Conservation (phyloP, 2,329 filamentous ascomycete species). For the Diaporthe sp. region DNA sequence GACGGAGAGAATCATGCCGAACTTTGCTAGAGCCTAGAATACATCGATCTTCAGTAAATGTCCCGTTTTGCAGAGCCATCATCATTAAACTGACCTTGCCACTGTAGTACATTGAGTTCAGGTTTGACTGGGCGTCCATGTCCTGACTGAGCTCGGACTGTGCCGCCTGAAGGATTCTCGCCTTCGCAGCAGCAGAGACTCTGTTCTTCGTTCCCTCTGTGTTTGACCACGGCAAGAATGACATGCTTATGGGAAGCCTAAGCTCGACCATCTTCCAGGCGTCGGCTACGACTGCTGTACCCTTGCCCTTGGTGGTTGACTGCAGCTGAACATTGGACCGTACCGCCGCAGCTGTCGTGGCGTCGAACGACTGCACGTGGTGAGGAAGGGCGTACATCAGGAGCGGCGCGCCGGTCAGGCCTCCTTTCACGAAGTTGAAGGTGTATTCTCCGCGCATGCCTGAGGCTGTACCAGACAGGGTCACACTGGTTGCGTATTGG, state of each 20-base stretch:
- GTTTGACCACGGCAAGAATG: constrained; percentile 84
- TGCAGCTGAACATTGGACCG: constrained; percentile 73
- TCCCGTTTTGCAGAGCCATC: too few species aligned
- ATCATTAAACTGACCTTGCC: constrained; percentile 75
- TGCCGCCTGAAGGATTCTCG: constrained; percentile 73
- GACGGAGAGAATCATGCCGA: constrained; percentile 77
- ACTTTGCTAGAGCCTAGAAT: constrained; percentile 78
- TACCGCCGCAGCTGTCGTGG: constrained; percentile 63
- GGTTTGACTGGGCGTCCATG: constrained; percentile 79
- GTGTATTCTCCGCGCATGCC: constrained; percentile 78
- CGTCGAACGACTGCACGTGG: constrained; percentile 82
- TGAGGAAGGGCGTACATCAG: constrained; percentile 93
- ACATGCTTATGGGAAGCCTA: constrained; percentile 79
- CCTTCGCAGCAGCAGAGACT: constrained; percentile 69
- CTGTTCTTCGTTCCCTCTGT: constrained; percentile 59
- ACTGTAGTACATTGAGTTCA: constrained; percentile 93
- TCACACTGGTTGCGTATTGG: constrained; percentile 77
- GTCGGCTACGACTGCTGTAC: constrained; percentile 79
- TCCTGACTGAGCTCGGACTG: constrained; percentile 82
- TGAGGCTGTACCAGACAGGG: constrained; percentile 73
- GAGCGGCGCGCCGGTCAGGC: constrained; percentile 71
- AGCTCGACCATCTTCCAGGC: constrained; percentile 84
- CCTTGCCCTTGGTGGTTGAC: constrained; percentile 88
- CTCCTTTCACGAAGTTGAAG: constrained; percentile 80
- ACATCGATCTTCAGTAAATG: constrained; percentile 29